phyloP scores from a whole-genome alignment of 345 rosid genomes.

The Populus euphratica region DNA sequence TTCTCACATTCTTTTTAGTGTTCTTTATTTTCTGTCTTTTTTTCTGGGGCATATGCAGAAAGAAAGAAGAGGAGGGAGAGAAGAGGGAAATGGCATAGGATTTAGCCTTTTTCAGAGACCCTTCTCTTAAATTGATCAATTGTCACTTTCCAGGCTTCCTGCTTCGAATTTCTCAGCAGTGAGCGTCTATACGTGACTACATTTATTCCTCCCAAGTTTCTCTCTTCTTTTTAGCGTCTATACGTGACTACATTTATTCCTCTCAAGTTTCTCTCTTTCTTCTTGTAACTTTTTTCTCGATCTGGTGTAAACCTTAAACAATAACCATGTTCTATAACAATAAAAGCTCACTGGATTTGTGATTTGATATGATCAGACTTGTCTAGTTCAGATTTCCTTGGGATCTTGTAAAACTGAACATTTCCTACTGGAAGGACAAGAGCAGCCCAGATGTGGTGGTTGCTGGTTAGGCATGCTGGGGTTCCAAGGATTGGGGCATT shows the following conservation, averaged over 20 bases:
- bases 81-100: conserved; percentile 34
- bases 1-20: conserved; percentile 40
- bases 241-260: conserved; percentile 26
- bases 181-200: conserved; percentile 40
- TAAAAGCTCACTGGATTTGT: too few relatives aligned
- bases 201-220: neutral
- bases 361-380: too few relatives aligned
- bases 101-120: conserved; percentile 38
- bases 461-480: too few relatives aligned
- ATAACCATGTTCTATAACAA: too few relatives aligned
- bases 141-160: conserved; percentile 49
- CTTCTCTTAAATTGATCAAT: conserved; percentile 34
- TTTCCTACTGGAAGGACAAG: too few relatives aligned
- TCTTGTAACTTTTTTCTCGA: too few relatives aligned
- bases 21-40: neutral
- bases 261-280: neutral
- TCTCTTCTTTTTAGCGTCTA: conserved; percentile 31
- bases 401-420: too few relatives aligned
- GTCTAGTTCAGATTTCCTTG: too few relatives aligned
- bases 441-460: too few relatives aligned
- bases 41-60: neutral
- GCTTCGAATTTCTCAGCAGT: conserved; percentile 25
- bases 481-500: too few relatives aligned
- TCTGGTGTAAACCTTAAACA: too few relatives aligned
- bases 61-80: conserved; percentile 36